Percentiles rank a stretch among this genome's conserved stretches.
phyloP scores from a whole-genome alignment of 2,329 filamentous ascomycete genomes.

The Plenodomus biglobosus region DNA sequence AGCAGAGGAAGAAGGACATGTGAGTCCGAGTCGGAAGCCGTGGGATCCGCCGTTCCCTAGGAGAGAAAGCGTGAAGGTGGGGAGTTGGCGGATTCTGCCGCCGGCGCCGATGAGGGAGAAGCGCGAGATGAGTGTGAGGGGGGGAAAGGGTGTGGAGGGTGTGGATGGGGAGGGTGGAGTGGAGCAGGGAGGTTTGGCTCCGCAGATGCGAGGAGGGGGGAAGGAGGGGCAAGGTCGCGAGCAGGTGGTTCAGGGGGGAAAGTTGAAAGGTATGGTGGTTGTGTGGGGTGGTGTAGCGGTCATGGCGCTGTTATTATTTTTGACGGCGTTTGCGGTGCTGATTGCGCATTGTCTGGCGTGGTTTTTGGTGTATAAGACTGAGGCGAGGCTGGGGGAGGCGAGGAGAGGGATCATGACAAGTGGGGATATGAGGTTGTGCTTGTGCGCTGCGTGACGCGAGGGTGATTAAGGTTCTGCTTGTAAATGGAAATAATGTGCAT shows the following conservation, averaged over 20 bases:
- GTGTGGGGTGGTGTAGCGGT: constrained; percentile 7
- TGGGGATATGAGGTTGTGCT: constrained; percentile 37
- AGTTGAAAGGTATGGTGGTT: neutral
- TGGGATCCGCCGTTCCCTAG: constrained; percentile 32
- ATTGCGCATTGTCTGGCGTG: constrained; percentile 30
- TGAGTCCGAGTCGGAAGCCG: constrained; percentile 18
- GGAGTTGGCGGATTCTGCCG: constrained; percentile 4
- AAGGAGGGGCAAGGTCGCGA: neutral
- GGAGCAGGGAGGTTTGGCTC: neutral
- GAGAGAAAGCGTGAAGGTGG: constrained; percentile 1
- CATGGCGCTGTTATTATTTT: constrained; percentile 14
- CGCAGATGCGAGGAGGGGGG: neutral
- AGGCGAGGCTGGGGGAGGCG: constrained; percentile 28
- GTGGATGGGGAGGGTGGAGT: neutral
- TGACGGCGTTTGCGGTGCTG: constrained; percentile 26
- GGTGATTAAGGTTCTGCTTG: too few species aligned
- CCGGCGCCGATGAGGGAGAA: neutral
- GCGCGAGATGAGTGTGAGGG: too few species aligned
- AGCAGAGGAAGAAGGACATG: constrained; percentile 1
- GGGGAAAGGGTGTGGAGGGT: neutral
- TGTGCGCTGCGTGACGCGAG: constrained; percentile 19
- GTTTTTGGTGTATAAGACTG: constrained; percentile 36
- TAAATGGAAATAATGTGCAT: too few species aligned
- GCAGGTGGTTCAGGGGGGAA: neutral
- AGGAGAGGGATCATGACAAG: constrained; percentile 25